Conservation (phyloP, 2,329 filamentous ascomycete species). For the Calonectria pseudoreteaudii region DNA sequence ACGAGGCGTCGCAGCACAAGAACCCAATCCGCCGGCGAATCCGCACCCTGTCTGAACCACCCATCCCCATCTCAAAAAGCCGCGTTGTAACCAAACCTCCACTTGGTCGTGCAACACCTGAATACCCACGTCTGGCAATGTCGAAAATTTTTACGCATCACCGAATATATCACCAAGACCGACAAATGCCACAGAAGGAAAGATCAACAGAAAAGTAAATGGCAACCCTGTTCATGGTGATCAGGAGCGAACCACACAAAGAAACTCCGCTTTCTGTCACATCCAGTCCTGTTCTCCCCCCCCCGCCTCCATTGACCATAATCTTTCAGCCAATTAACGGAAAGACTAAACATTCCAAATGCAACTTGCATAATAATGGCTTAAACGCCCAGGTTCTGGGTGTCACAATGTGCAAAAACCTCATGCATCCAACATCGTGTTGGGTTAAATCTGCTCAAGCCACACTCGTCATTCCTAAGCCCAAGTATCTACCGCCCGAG, state of each 20-base stretch:
- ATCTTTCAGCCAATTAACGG: neutral
- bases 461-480: neutral
- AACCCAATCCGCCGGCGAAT: neutral
- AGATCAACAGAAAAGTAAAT: neutral
- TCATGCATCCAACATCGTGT: neutral
- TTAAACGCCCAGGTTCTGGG: neutral
- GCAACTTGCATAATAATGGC: neutral
- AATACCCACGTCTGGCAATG: neutral
- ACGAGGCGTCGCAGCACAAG: neutral
- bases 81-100: neutral
- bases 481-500: neutral
- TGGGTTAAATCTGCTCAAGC: neutral
- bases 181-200: neutral
- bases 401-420: neutral
- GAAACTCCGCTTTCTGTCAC: neutral
- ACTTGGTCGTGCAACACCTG: neutral
- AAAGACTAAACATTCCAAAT: neutral
- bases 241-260: no score
- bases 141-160: neutral
- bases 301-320: neutral
- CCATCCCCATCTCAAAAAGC: neutral
- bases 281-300: neutral
- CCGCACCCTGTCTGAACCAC: neutral
- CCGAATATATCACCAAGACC: neutral
- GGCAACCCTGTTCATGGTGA: neutral